Base-by-base conservation (phyloP, 257 asterid genomes). In the Solanum rostratum region DNA sequence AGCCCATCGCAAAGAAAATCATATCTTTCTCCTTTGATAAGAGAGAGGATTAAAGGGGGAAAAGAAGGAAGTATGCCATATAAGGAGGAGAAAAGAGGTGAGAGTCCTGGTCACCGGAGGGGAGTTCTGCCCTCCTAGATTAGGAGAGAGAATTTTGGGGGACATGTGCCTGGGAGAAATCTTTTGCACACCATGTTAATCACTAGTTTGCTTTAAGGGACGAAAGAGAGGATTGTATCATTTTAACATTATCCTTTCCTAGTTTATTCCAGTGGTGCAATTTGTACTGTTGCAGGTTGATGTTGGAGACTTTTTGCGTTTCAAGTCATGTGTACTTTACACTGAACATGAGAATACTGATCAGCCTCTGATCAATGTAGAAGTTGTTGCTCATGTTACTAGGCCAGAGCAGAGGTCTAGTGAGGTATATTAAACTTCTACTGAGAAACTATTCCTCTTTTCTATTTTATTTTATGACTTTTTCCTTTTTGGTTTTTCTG, bases 361-460 rank as follows among this genome's bases (percentile, higher is more conserved):
- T 83, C 92, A 84, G 89, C 99, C 98, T 12, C 85, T 93, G 49
- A 96, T 96, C 88, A 89, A 90, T 79, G 86, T 96, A 76, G 98
- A 96, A 93, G 98, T 95, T 62, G 94, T 93, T 73, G 99, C 99
- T 27, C 99, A 93, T 87, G 99, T 96, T 84, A 95, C 97, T 10
- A 91, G 98, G 90, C 99, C 99, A 15, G 98, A 96, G 84, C 86
- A 93, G 49, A 92, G 95, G 90, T 92, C 98, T 43, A 96, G 97
- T 84, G 99, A 96, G 99, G 98, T 96, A 94, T 83, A 68, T 43
- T 68, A 57, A 45, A 65, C 88, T 46, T 65, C 20, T 39, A 22
- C 14, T 24, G 45, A 62, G 52, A 82, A 57, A 57, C 66, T 33
- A 20, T 71, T 54, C 33, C 80, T n/a, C 12, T 71, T 24, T 43